Evolutionary conservation across 106 monocot species (phyloP).

Genomic region (Dactylorhiza incarnata): DNA sequence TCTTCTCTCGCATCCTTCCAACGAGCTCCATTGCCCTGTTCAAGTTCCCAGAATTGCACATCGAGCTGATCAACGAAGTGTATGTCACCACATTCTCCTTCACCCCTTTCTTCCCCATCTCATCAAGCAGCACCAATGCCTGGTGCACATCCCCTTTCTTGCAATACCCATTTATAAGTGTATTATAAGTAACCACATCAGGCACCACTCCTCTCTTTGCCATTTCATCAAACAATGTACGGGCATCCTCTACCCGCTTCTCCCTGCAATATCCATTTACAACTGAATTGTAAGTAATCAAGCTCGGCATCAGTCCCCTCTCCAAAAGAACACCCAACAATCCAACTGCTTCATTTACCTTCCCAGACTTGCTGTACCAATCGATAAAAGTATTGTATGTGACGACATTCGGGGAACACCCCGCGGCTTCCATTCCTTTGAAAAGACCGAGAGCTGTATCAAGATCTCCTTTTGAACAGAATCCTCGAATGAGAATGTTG

Average conservation of each 20-base stretch:
- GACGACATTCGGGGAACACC: slow-evolving; percentile 64
- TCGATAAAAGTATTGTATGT: slow-evolving; percentile 69
- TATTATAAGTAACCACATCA: slow-evolving; percentile 63
- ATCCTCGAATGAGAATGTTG: slow-evolving; percentile 72
- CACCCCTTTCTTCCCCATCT: slow-evolving; percentile 64
- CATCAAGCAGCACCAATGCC: slow-evolving; percentile 46
- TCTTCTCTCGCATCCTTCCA: slow-evolving; percentile 50
- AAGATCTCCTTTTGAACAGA: slow-evolving; percentile 33
- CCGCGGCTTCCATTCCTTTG: slow-evolving; percentile 39
- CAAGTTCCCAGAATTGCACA: slow-evolving; percentile 73
- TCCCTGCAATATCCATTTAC: slow-evolving; percentile 61
- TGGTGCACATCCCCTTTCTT: slow-evolving; percentile 50
- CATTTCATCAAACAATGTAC: slow-evolving; percentile 61
- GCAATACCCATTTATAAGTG: slow-evolving; percentile 67
- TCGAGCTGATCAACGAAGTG: slow-evolving; percentile 55
- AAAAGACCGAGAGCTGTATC: slow-evolving; percentile 20
- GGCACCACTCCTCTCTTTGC: slow-evolving; percentile 38
- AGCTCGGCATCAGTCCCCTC: slow-evolving; percentile 36
- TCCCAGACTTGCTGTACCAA: slow-evolving; percentile 35
- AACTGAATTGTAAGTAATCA: slow-evolving; percentile 58
- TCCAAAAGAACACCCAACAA: slow-evolving; percentile 28
- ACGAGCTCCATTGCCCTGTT: slow-evolving; percentile 58
- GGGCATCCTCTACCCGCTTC: slow-evolving; percentile 32
- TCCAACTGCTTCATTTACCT: slow-evolving; percentile 20
- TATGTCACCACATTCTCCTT: slow-evolving; percentile 60